phyloP scores from a whole-genome alignment of 495 filamentous ascomycete species.

The Penicillium verhagenii region DNA sequence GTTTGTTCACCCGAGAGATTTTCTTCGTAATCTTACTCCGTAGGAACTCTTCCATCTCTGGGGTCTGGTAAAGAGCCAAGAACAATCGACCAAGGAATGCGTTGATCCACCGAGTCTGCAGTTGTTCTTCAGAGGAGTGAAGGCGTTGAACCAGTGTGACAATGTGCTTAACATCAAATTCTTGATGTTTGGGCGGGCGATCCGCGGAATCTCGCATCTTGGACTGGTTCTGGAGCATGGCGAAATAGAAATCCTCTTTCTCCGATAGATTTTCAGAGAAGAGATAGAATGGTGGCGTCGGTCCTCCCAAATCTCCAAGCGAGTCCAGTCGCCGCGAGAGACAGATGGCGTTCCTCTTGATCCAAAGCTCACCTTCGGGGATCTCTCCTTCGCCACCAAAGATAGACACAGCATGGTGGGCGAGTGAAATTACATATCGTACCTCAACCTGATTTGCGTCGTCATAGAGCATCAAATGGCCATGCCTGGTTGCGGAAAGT shows the following conservation, averaged over 20 bases:
- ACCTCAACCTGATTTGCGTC: constrained; percentile 87
- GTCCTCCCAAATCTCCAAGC: constrained; percentile 56
- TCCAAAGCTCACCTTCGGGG: constrained; percentile 88
- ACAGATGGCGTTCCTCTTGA: constrained; percentile 92
- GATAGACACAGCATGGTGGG: constrained; percentile 81
- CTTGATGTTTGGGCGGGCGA: constrained; percentile 65
- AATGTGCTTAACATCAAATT: constrained; percentile 82
- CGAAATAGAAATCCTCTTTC: constrained; percentile 98
- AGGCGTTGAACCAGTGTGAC: constrained; percentile 82
- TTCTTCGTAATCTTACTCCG: constrained; percentile 91
- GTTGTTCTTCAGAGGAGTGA: constrained; percentile 87
- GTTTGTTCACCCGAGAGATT: constrained; percentile 89
- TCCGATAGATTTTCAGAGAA: constrained; percentile 93
- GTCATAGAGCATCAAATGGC: constrained; percentile 96
- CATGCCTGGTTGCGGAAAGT: constrained; percentile 59
- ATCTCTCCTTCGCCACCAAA: constrained; percentile 79
- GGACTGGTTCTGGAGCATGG: constrained; percentile 81
- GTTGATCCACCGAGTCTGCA: constrained; percentile 94
- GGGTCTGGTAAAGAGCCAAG: constrained; percentile 80
- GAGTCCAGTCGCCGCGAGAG: constrained; percentile 68
- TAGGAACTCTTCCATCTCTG: constrained; percentile 74
- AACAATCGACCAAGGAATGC: constrained; percentile 85
- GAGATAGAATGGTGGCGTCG: constrained; percentile 79
- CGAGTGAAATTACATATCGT: constrained; percentile 88
- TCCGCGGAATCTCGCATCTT: constrained; percentile 55